phyloP scores from a whole-genome alignment of 1,284 basidiomycete genomes.

The Leucoagaricus sp. region DNA sequence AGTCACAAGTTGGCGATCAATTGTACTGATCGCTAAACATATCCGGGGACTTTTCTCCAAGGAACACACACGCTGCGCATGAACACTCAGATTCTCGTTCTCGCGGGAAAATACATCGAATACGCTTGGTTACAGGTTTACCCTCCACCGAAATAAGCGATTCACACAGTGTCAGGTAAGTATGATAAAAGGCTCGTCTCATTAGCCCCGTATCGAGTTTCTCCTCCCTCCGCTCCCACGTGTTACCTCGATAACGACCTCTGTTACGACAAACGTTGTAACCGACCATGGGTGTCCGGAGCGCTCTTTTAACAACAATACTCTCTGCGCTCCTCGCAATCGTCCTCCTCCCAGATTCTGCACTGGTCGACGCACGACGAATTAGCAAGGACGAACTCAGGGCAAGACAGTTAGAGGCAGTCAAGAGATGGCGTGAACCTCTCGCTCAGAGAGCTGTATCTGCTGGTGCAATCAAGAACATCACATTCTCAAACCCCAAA shows the following conservation, averaged over 20 bases:
- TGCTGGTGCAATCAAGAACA: slow-evolving; percentile 47
- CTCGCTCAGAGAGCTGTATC: background rate
- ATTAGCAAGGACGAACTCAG: slow-evolving; percentile 40
- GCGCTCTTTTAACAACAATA: background rate
- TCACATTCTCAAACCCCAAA: slow-evolving; percentile 69
- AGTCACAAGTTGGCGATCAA: too few relatives aligned
- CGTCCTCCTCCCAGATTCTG: background rate
- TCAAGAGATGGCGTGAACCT: slow-evolving; percentile 35
- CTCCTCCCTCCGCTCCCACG: background rate
- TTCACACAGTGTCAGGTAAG: background rate
- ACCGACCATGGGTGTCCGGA: background rate
- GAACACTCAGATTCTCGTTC: background rate
- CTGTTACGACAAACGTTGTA: background rate
- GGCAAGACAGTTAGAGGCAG: slow-evolving; percentile 40
- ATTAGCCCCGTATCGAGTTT: background rate
- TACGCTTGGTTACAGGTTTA: background rate
- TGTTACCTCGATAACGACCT: background rate
- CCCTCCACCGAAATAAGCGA: background rate
- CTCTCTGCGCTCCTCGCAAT: slow-evolving; percentile 4
- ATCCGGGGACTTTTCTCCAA: too few relatives aligned
- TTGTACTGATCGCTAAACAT: background rate
- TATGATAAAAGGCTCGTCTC: background rate
- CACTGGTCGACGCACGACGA: slow-evolving; percentile 19
- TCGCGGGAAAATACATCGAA: background rate
- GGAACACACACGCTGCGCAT: background rate